Evolutionary conservation across 192 early-diverging fungal species (phyloP), one percentile per base, ranked within the genome.

Genomic region (Powellomyces hirtus): DNA sequence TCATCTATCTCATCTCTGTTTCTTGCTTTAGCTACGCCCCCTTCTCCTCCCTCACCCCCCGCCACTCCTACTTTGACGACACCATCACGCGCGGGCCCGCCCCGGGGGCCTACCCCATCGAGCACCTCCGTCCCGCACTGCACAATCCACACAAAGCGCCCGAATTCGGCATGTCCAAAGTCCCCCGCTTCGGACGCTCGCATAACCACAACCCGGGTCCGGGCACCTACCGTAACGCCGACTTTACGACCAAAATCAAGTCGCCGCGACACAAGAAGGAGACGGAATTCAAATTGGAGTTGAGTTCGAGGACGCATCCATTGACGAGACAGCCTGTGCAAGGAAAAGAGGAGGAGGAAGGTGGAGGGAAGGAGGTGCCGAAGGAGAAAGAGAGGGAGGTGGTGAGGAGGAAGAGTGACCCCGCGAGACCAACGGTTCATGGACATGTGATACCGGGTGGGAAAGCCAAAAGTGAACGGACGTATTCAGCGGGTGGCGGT

Each of bases 11-110:
- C 26, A 24, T 14, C 26, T 49, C n/a, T 14, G 29, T 33, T 59
- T 27, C 14, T 52, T 37, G 30, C 27, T n/a, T 18, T 45, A 84
- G 82, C 16, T 84, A 84, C 40, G 82, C 82, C 1, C 82, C 82
- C 6, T 84, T 84, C 57, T 53, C 80, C 10, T 79, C 78, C 24
- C 75, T 84, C 0, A 72, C 82, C 4, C 79, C 79, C 1, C 75
- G 82, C 6, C 60, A 50, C 10, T 84, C 77, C 0, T 71, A 69
- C 42, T 84, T 84, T 70, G 82, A 84, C 26, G 44, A 75, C 27
- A 59, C 62, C 20, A 56, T 82, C 22, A 60, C 57, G 29, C 60
- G 58, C 7, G 79, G 79, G 18, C 82, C 82, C 1, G 71, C 82
- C 10, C 82, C 82, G 20, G 82, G 82, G 4, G 69, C 69, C 6